phyloP scores from a whole-genome alignment of 2,329 filamentous ascomycete species.

The Thielaviopsis populi region DNA sequence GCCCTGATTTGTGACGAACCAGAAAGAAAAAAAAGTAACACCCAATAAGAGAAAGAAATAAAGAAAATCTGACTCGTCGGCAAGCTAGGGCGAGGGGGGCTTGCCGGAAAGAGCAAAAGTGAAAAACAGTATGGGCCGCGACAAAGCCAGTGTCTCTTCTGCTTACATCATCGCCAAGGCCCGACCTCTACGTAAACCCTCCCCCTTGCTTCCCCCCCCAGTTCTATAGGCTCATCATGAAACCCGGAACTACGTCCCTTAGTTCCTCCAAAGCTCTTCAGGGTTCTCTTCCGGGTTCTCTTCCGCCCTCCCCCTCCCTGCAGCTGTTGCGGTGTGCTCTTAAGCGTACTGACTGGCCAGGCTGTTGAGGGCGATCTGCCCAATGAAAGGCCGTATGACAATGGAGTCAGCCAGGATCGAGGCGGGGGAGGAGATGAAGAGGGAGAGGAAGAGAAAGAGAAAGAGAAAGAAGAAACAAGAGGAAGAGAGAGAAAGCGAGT shows the following conservation, averaged over 20 bases:
- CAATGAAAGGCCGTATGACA: neutral
- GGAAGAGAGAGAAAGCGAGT: neutral
- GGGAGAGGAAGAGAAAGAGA: neutral
- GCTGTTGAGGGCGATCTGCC: neutral
- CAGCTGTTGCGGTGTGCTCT: neutral
- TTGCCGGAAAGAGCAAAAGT: neutral
- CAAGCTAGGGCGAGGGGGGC: neutral
- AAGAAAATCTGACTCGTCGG: neutral
- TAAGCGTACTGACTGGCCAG: neutral
- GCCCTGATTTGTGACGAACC: neutral
- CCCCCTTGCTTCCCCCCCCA: neutral
- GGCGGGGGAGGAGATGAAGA: no score
- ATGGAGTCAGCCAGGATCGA: neutral
- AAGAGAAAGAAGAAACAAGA: neutral
- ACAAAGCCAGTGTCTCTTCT: no score
- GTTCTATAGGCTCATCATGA: neutral
- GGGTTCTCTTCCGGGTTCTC: slow-evolving; percentile 4
- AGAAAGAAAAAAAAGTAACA: neutral
- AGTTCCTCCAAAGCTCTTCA: neutral
- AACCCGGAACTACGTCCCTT: neutral
- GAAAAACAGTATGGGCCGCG: no score
- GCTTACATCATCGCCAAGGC: neutral
- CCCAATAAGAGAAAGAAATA: no score
- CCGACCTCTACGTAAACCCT: neutral
- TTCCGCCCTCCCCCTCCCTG: neutral